A percentile compares a stretch with the other conserved stretches of the same genome.
These are phyloP conservation scores for Cochlearia excelsa DNA, from an alignment of 345 rosid genomes.

Conservation along the genomic window DNA sequence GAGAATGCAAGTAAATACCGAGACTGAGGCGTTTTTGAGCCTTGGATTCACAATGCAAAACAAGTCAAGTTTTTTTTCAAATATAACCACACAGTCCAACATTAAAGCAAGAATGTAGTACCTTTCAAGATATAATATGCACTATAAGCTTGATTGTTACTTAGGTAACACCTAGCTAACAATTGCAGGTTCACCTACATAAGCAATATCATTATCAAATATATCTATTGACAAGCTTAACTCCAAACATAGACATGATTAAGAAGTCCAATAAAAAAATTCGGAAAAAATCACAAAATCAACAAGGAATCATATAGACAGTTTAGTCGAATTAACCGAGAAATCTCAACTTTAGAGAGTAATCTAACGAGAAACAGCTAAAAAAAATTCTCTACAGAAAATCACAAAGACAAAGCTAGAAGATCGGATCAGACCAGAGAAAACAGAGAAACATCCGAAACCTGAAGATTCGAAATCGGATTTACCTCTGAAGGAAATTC, in stretches of 20 bases:
- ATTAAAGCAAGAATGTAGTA: conserved; percentile 24
- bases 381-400: background rate
- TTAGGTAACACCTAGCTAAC: conserved; percentile 81
- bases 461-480: background rate
- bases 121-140: conserved; percentile 89
- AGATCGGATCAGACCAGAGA: conserved; percentile 7
- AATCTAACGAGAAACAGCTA: background rate
- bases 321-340: background rate
- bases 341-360: background rate
- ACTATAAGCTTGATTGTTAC: conserved; percentile 67
- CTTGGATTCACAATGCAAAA: conserved; percentile 40
- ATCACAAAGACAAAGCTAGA: background rate
- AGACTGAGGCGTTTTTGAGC: conserved; percentile 72
- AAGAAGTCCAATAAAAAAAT: background rate
- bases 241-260: background rate
- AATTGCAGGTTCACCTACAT: conserved; percentile 74
- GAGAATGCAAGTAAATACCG: conserved; percentile 87
- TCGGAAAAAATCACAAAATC: conserved; percentile 1
- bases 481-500: conserved; percentile 85
- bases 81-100: background rate
- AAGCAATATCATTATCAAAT: too few relatives aligned
- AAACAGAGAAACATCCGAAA: background rate
- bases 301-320: background rate
- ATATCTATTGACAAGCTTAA: too few relatives aligned
- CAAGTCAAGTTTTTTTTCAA: background rate